Percentiles rank a stretch among this genome's conserved stretches.
These are phyloP conservation scores for Luffa aegyptiaca DNA, from an alignment of 306 rosid species.

Conservation along the genomic window DNA sequence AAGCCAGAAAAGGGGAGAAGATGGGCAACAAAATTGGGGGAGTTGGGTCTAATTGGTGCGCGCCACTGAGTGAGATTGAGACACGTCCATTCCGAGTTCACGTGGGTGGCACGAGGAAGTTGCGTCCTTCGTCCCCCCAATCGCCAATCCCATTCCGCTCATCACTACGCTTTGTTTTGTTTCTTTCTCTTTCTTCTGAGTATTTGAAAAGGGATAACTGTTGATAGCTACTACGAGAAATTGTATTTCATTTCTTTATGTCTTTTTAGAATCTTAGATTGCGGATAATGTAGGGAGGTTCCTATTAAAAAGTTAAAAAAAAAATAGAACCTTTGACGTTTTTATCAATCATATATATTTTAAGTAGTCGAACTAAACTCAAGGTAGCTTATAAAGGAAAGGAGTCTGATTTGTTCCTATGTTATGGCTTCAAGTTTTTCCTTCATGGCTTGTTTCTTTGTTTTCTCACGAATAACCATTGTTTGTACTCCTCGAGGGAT, in stretches of 20 bases:
- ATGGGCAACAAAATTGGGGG: not conserved
- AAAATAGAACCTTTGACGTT: too few relatives aligned
- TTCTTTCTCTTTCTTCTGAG: not conserved
- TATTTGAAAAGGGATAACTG: not conserved
- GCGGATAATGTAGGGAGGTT: not conserved
- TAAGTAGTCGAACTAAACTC: too few relatives aligned
- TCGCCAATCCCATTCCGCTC: not conserved
- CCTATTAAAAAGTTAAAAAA: too few relatives aligned
- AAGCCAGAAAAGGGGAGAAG: not conserved
- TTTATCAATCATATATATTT: too few relatives aligned
- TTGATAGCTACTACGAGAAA: not conserved
- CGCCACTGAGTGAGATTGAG: not conserved
- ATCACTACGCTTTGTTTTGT: not conserved
- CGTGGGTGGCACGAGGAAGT: constrained; percentile 2
- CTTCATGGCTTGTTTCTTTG: too few relatives aligned
- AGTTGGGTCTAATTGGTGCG: not conserved
- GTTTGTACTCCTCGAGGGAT: too few relatives aligned
- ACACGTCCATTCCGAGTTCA: not conserved
- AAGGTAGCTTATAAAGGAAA: too few relatives aligned
- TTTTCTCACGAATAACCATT: too few relatives aligned
- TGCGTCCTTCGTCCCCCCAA: not conserved
- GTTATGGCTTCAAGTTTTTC: too few relatives aligned
- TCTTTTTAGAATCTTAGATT: not conserved
- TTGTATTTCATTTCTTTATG: not conserved
- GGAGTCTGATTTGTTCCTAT: too few relatives aligned